These are phyloP conservation scores for Didymella lethalis DNA, from an alignment of 2,329 filamentous ascomycete species.

Conservation along the genomic window DNA sequence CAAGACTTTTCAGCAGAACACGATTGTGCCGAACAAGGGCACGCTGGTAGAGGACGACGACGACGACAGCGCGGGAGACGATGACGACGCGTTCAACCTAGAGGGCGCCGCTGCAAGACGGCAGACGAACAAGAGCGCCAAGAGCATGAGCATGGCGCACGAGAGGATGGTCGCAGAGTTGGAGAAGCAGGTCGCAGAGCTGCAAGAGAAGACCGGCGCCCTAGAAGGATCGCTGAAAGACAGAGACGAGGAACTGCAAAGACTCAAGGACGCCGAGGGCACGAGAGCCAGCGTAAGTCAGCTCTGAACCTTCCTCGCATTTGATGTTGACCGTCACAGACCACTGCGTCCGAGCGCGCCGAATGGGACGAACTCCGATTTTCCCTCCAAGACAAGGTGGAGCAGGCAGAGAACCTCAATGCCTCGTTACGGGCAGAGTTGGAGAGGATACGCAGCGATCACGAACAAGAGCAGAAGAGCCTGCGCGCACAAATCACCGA, in stretches of 20 bases:
- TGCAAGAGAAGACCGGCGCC: constrained; percentile 75
- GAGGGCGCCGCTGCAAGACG: constrained; percentile 55
- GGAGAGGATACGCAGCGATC: constrained; percentile 73
- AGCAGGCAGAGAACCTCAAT: constrained; percentile 78
- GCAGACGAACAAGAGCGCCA: constrained; percentile 56
- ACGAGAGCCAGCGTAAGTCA: constrained; percentile 55
- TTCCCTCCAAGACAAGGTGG: constrained; percentile 75
- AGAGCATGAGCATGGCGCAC: constrained; percentile 45
- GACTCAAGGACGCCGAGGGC: constrained; percentile 66
- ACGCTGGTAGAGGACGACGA: constrained; percentile 95
- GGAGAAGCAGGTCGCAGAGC: constrained; percentile 75
- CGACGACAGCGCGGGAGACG: constrained; percentile 61
- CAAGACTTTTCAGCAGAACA: constrained; percentile 93
- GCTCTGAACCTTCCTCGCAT: neutral
- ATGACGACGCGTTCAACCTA: constrained; percentile 68
- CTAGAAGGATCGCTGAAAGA: constrained; percentile 74
- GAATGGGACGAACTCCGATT: constrained; percentile 73
- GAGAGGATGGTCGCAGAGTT: constrained; percentile 72
- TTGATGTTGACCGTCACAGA: constrained; percentile 36
- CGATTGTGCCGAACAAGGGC: constrained; percentile 96
- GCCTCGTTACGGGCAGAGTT: constrained; percentile 81
- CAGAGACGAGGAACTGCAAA: constrained; percentile 75
- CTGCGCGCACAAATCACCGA: constrained; percentile 71
- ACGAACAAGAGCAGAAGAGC: constrained; percentile 68
- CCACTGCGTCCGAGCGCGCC: constrained; percentile 69